Evolutionary conservation across 805 yeast genomes (phyloP).

Genomic region (Monosporozyma solicola): DNA sequence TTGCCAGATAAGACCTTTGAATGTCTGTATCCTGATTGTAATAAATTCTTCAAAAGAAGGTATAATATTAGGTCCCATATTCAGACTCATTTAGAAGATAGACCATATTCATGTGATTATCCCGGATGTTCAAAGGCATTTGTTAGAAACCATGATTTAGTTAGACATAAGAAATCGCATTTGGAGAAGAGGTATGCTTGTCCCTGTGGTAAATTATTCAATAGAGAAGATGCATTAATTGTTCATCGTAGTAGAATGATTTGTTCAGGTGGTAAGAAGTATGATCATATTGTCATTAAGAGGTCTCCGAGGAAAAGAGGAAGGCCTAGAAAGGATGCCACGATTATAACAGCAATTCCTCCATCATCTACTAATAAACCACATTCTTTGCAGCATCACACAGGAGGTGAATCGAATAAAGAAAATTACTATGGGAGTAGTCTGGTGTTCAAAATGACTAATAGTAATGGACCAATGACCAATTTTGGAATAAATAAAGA

Average conservation of each 20-base stretch:
- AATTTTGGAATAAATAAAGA: background rate
- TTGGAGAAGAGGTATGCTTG: constrained; percentile 63
- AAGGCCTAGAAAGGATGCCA: constrained; percentile 17
- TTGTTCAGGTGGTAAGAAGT: constrained; percentile 59
- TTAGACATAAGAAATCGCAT: constrained; percentile 85
- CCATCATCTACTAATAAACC: background rate
- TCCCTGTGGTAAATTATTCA: constrained; percentile 90
- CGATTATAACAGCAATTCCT: background rate
- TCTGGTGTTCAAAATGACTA: background rate
- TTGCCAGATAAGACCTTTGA: constrained; percentile 67
- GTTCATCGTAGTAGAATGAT: constrained; percentile 74
- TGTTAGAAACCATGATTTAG: constrained; percentile 91
- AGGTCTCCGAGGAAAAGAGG: constrained; percentile 26
- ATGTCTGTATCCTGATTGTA: constrained; percentile 71
- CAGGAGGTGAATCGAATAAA: background rate
- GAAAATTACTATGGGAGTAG: background rate
- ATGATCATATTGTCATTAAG: constrained; percentile 22
- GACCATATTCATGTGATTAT: constrained; percentile 73
- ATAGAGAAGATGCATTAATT: constrained; percentile 79
- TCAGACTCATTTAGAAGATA: constrained; percentile 90
- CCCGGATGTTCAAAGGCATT: constrained; percentile 70
- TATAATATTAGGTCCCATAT: constrained; percentile 93
- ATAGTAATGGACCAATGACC: background rate
- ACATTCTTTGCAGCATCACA: background rate
- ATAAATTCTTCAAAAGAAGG: constrained; percentile 74